Base-by-base conservation (phyloP, 768 basidiomycete species). In the Termitomyces sp. region DNA sequence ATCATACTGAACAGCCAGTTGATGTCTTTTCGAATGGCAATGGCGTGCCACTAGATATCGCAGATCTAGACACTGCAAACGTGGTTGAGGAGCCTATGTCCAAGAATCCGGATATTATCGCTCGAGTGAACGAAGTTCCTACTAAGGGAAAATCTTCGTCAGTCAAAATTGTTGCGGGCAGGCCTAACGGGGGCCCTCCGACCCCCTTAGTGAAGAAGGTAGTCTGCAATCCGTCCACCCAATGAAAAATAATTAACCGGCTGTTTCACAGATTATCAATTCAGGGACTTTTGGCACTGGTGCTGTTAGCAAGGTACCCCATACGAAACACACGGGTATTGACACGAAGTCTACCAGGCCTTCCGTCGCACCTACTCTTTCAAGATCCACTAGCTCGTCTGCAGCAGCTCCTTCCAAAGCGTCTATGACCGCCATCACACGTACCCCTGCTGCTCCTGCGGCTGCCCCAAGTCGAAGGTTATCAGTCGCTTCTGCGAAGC, bases 181-280 rank as follows among this genome's bases (percentile, higher is more conserved):
- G 83, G 71, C 57, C 74, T 23, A 74, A 74, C 50, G 77, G 71
- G 62, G 74, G 71, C 33, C 76, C 82, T 35, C 70, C 80, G 42
- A 80, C 83, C 19, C 78, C 82, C 54, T 68, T 77, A 10, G 85
- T 85, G 47, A 91, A 87, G 75, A 90, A 86, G 80, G 90, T 86
- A 44, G 10, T 53, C 66, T 55, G 33, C 31, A 47, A 40, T n/a
- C 17, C 28, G 21, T 48, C 46, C 11, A 47, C n/a, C 2, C 15
- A 23, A 31, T 47, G 44, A 23, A 9, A 19, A 50, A 45, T 31
- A 38, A 38, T 41, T 17, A 40, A 28, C 3, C 7, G 8, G 12
- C 14, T 45, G 21, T 15, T 21, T 49, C 58, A 54, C 61, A 89
- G 87, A 78, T 85, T 56, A 73, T 85, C 63, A 83, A 73, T 69